These are phyloP conservation scores for Aspergillus ustus DNA, from an alignment of 2,329 filamentous ascomycete genomes.

Conservation along the genomic window DNA sequence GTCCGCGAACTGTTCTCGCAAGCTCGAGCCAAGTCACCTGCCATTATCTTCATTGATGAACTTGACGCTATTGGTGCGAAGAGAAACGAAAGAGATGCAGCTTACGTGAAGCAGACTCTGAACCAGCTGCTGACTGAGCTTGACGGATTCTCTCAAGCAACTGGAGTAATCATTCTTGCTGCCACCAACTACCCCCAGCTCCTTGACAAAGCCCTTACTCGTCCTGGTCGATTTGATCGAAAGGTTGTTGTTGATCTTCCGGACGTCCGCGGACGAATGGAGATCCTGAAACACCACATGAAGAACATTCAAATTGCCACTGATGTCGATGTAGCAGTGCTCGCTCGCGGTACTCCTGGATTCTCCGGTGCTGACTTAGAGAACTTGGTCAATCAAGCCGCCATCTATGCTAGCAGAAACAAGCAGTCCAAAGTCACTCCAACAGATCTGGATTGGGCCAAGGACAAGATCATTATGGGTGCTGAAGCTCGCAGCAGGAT, in stretches of 20 bases:
- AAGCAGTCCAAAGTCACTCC: slow-evolving; percentile 76
- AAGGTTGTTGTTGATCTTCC: slow-evolving; percentile 87
- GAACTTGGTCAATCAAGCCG: slow-evolving; percentile 95
- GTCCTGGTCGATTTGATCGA: slow-evolving; percentile 93
- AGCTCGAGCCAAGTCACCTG: slow-evolving; percentile 82
- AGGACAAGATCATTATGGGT: slow-evolving; percentile 97
- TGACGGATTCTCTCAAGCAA: slow-evolving; percentile 94
- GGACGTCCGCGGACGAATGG: slow-evolving; percentile 89
- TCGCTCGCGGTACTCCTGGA: slow-evolving; percentile 86
- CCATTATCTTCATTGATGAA: slow-evolving; percentile 96
- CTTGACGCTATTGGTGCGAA: slow-evolving; percentile 93
- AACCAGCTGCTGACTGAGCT: slow-evolving; percentile 97
- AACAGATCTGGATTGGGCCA: slow-evolving; percentile 92
- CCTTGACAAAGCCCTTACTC: slow-evolving; percentile 90
- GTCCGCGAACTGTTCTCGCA: slow-evolving; percentile 89
- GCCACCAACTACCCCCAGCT: slow-evolving; percentile 96
- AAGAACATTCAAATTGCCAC: slow-evolving; percentile 81
- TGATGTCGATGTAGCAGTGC: slow-evolving; percentile 80
- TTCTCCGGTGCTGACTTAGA: slow-evolving; percentile 95
- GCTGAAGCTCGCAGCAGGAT: slow-evolving; percentile 88
- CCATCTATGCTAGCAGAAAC: slow-evolving; percentile 88
- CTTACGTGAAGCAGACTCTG: slow-evolving; percentile 95
- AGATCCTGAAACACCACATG: slow-evolving; percentile 91
- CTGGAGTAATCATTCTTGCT: slow-evolving; percentile 91
- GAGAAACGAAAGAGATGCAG: slow-evolving; percentile 88